A percentile compares a stretch with the other conserved stretches of the same genome.
phyloP scores from a whole-genome alignment of 495 filamentous ascomycete genomes.

The Chaetomium cochliodes region DNA sequence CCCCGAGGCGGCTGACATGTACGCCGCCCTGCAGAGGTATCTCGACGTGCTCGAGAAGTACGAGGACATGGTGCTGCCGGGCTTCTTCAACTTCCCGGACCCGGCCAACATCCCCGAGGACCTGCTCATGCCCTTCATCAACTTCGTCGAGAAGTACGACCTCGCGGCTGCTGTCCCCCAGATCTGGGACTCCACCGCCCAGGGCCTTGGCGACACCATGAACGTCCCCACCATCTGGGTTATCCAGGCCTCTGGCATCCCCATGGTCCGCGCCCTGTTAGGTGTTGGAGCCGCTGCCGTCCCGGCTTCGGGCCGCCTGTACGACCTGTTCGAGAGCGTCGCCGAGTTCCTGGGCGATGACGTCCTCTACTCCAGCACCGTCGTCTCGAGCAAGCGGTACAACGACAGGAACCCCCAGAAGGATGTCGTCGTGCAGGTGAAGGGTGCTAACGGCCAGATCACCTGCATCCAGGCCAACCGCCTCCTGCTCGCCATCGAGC shows the following conservation, averaged over 20 bases:
- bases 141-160: constrained; percentile 43
- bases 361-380: constrained; percentile 41
- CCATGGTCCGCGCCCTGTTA: constrained; percentile 35
- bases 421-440: constrained; percentile 35
- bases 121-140: constrained; percentile 44
- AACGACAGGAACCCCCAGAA: constrained; percentile 17
- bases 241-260: constrained; percentile 39
- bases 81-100: constrained; percentile 41
- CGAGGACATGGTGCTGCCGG: constrained; percentile 38
- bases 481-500: constrained; percentile 41
- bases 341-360: constrained; percentile 35
- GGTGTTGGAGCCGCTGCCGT: constrained; percentile 25
- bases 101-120: constrained; percentile 41
- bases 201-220: constrained; percentile 42
- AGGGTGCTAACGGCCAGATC: constrained; percentile 33
- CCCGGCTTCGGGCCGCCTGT: constrained; percentile 38
- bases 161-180: constrained; percentile 20
- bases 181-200: constrained; percentile 31
- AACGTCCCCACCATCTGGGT: constrained; percentile 40
- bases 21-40: constrained; percentile 36
- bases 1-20: constrained; percentile 19
- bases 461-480: constrained; percentile 37
- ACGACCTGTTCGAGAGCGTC: constrained; percentile 40
- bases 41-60: constrained; percentile 37
- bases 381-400: constrained; percentile 23